Evolutionary conservation across 352 stramenopile species (phyloP).

Genomic region (Phytophthora fragariaefolia): DNA sequence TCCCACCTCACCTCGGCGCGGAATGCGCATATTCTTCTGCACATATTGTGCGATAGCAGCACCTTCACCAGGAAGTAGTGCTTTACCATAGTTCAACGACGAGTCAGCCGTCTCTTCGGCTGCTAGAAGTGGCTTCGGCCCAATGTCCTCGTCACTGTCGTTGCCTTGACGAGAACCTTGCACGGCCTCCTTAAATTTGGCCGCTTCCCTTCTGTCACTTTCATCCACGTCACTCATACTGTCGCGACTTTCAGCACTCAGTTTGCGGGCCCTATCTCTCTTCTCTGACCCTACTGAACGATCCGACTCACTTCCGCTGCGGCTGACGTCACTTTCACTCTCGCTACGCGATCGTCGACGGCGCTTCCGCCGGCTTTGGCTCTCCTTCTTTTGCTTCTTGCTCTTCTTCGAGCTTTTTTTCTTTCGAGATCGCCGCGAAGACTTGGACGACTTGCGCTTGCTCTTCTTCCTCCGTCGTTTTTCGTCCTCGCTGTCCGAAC

Average conservation of each 20-base stretch:
- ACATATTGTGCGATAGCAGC: conserved; percentile 98
- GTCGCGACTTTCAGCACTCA: conserved; percentile 17
- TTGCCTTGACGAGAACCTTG: conserved; percentile 65
- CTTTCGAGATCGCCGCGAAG: conserved; percentile 44
- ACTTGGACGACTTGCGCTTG: conserved; percentile 42
- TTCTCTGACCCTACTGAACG: conserved; percentile 25
- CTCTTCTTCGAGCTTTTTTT: conserved; percentile 47
- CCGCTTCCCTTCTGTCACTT: conserved; percentile 77
- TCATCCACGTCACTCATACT: conserved; percentile 40
- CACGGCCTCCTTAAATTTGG: conserved; percentile 90
- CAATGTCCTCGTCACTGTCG: conserved; percentile 89
- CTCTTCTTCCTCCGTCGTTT: conserved; percentile 45
- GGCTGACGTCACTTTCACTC: conserved; percentile 36
- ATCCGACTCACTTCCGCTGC: conserved; percentile 37
- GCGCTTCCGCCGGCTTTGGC: conserved; percentile 33
- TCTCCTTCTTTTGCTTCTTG: conserved; percentile 45
- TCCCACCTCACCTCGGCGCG: conserved; percentile 97
- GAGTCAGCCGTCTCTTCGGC: conserved; percentile 55
- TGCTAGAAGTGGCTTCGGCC: conserved; percentile 76
- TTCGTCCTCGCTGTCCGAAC: conserved; percentile 41
- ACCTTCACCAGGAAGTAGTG: conserved; percentile 93
- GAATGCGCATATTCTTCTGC: conserved; percentile 99
- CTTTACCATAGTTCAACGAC: conserved; percentile 91
- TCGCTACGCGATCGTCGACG: conserved; percentile 34
- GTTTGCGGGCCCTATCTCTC: conserved; percentile 32